These are phyloP conservation scores for Pinus taeda DNA, from an alignment of 75 land plant species.

Conservation along the genomic window DNA sequence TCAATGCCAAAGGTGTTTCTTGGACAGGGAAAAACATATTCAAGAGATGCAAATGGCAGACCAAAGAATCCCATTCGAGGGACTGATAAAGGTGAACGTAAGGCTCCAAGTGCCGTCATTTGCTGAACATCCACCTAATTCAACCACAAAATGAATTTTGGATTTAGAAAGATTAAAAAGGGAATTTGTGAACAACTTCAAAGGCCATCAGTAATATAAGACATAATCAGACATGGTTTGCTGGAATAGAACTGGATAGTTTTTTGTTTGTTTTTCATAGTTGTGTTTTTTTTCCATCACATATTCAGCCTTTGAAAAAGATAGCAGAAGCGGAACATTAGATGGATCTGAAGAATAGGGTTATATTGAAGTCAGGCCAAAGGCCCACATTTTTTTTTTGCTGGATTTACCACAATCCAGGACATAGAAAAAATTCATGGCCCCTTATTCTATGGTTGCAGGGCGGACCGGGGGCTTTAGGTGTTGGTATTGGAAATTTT, in stretches of 20 bases:
- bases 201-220: not conserved
- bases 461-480: constrained; percentile 95
- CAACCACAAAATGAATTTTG: not conserved
- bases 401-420: constrained; percentile 82
- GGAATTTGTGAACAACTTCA: too few relatives aligned
- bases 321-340: not conserved
- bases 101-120: too few relatives aligned
- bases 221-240: not conserved
- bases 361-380: constrained; percentile 73
- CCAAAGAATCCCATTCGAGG: too few relatives aligned
- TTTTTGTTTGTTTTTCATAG: not conserved
- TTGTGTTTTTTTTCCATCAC: not conserved
- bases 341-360: constrained; percentile 84
- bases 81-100: too few relatives aligned
- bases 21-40: too few relatives aligned
- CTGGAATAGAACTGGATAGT: too few relatives aligned
- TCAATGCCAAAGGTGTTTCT: too few relatives aligned
- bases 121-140: too few relatives aligned
- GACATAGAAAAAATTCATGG: constrained; percentile 39
- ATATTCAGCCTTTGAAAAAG: not conserved
- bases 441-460: constrained; percentile 87
- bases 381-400: constrained; percentile 87
- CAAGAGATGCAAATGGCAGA: too few relatives aligned
- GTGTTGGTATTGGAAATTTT: constrained; percentile 79
- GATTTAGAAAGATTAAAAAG: not conserved